These are phyloP conservation scores for Hygrocybe coccinea DNA, from an alignment of 768 basidiomycete species.

Conservation along the genomic window DNA sequence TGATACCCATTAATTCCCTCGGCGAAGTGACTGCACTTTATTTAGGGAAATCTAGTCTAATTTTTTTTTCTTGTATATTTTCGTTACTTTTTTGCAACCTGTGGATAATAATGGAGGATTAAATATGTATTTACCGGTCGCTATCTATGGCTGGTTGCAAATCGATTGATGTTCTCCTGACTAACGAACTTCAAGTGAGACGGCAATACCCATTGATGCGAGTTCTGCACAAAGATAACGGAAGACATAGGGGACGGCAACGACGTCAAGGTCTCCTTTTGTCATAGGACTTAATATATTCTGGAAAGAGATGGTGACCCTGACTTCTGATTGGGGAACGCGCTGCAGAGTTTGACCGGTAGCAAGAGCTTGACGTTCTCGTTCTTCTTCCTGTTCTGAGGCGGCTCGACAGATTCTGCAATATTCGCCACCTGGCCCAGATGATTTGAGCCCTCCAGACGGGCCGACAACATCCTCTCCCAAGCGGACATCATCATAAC, in stretches of 20 bases:
- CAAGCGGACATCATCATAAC: slow-evolving; percentile 83
- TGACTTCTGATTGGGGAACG: slow-evolving; percentile 45
- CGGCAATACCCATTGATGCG: slow-evolving; percentile 96
- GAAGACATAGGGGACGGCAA: slow-evolving; percentile 95
- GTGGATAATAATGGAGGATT: no score
- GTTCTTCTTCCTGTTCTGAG: slow-evolving; percentile 59
- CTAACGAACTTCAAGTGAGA: slow-evolving; percentile 67
- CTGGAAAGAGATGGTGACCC: slow-evolving; percentile 60
- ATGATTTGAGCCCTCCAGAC: slow-evolving; percentile 48
- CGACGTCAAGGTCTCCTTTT: slow-evolving; percentile 86
- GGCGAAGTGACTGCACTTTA: no score
- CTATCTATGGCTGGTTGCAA: not conserved
- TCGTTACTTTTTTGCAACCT: no score
- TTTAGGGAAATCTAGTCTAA: no score
- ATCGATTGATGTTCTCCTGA: not conserved
- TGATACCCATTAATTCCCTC: not conserved
- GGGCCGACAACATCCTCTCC: slow-evolving; percentile 56
- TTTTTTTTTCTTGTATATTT: no score
- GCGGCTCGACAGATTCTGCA: slow-evolving; percentile 86
- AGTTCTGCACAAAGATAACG: slow-evolving; percentile 92
- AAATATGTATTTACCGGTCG: no score
- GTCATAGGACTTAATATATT: slow-evolving; percentile 55
- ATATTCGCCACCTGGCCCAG: slow-evolving; percentile 85
- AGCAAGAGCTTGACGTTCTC: slow-evolving; percentile 54
- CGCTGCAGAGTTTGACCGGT: slow-evolving; percentile 47